Conservation (phyloP, 2,329 filamentous ascomycete species). For the Macrophomina phaseolina region DNA sequence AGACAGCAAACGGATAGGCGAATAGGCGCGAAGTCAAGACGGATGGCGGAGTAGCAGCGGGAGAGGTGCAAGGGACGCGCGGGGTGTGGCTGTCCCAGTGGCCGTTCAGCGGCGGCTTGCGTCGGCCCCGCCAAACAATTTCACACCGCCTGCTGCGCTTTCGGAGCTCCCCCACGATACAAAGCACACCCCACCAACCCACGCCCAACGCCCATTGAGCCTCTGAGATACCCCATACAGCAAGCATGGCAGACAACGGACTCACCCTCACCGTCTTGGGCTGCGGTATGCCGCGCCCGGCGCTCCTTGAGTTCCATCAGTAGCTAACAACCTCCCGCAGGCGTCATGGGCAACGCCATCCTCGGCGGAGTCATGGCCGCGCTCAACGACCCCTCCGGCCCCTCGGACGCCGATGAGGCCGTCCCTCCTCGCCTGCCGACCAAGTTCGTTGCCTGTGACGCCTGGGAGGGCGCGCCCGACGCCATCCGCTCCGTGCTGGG, state of each 20-base stretch:
- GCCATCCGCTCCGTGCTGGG: constrained; percentile 70
- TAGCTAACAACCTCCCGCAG: constrained; percentile 48
- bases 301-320: background rate
- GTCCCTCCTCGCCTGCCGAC: constrained; percentile 67
- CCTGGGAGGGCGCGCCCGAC: constrained; percentile 70
- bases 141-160: constrained; percentile 10
- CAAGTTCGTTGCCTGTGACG: constrained; percentile 81
- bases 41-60: background rate
- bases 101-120: constrained; percentile 19
- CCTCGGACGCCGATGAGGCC: constrained; percentile 43
- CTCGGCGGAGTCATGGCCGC: constrained; percentile 79
- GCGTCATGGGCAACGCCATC: constrained; percentile 85
- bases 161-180: constrained; percentile 14
- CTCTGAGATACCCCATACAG: background rate
- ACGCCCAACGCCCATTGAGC: background rate
- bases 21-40: background rate
- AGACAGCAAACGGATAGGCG: background rate
- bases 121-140: constrained; percentile 21
- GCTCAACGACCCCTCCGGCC: constrained; percentile 56
- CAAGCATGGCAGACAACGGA: constrained; percentile 36
- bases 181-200: constrained; percentile 3
- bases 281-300: constrained; percentile 65
- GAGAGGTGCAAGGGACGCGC: background rate
- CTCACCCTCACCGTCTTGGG: constrained; percentile 81
- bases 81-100: constrained; percentile 6